phyloP scores from a whole-genome alignment of 805 yeast genomes.

The Ogataea nonfermentans region DNA sequence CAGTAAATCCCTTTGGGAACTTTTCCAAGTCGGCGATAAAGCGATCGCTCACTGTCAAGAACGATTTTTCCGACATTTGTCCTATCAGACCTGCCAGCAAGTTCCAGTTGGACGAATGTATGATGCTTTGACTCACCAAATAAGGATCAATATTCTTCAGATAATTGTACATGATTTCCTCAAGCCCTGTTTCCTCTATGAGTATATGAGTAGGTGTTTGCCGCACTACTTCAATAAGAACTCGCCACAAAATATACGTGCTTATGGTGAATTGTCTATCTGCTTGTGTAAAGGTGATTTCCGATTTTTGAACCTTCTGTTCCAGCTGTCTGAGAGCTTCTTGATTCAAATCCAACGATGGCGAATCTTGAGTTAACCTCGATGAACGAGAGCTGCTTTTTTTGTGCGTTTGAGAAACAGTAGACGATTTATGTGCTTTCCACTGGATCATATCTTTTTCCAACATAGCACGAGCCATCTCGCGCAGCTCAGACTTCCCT shows the following conservation, averaged over 20 bases:
- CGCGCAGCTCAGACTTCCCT: slow-evolving; percentile 83
- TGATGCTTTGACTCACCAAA: slow-evolving; percentile 60
- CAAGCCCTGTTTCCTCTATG: slow-evolving; percentile 79
- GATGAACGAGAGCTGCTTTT: slow-evolving; percentile 27
- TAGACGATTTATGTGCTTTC: slow-evolving; percentile 21
- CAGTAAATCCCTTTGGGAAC: slow-evolving; percentile 53
- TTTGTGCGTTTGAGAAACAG: slow-evolving; percentile 18
- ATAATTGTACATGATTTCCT: slow-evolving; percentile 91
- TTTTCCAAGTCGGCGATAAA: slow-evolving; percentile 92
- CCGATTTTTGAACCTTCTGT: slow-evolving; percentile 39
- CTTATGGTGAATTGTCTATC: slow-evolving; percentile 85
- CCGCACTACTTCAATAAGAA: slow-evolving; percentile 84
- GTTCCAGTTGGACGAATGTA: slow-evolving; percentile 92
- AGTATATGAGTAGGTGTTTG: slow-evolving; percentile 74
- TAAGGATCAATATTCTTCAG: slow-evolving; percentile 82
- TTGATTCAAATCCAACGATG: slow-evolving; percentile 10
- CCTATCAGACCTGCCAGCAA: slow-evolving; percentile 87
- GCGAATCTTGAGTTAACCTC: slow-evolving; percentile 14
- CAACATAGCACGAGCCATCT: slow-evolving; percentile 53
- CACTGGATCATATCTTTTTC: slow-evolving; percentile 37
- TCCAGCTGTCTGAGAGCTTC: slow-evolving; percentile 23
- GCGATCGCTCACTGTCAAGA: slow-evolving; percentile 85
- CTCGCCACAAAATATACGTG: slow-evolving; percentile 86
- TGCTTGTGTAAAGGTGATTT: slow-evolving; percentile 73
- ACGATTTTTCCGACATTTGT: slow-evolving; percentile 81